Conservation (phyloP, 176 grass and related monocot species). For the Oryza glumipatula region DNA sequence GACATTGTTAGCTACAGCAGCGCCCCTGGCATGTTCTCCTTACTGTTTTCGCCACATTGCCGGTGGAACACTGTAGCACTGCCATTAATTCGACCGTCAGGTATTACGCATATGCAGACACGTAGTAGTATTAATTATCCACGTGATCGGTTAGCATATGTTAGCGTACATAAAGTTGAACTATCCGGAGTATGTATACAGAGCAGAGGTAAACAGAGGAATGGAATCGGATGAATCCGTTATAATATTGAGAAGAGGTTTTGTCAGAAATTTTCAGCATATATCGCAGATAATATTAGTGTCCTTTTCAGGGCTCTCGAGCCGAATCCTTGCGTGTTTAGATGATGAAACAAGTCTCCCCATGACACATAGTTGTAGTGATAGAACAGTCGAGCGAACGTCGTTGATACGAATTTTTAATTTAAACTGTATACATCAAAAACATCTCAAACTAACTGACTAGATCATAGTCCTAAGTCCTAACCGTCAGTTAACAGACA, state of each 20-base stretch:
- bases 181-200: neutral
- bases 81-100: neutral
- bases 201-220: neutral
- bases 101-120: neutral
- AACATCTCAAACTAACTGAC: neutral
- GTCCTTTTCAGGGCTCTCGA: slow-evolving; percentile 23
- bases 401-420: neutral
- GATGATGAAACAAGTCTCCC: neutral
- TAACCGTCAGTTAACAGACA: slow-evolving; percentile 39
- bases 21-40: neutral
- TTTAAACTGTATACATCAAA: neutral
- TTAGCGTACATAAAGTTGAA: too few relatives aligned
- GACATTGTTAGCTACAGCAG: slow-evolving; percentile 20
- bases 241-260: neutral
- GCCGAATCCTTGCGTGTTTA: slow-evolving; percentile 7
- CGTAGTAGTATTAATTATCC: neutral
- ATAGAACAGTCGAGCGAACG: slow-evolving; percentile 17
- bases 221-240: neutral
- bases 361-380: slow-evolving; percentile 4
- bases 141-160: neutral
- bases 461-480: slow-evolving; percentile 16
- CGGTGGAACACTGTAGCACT: neutral
- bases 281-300: neutral
- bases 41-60: neutral
- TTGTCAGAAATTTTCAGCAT: neutral